These are phyloP conservation scores for Stagonosporopsis chrysanthemi DNA, from an alignment of 2,329 filamentous ascomycete species.

Conservation along the genomic window DNA sequence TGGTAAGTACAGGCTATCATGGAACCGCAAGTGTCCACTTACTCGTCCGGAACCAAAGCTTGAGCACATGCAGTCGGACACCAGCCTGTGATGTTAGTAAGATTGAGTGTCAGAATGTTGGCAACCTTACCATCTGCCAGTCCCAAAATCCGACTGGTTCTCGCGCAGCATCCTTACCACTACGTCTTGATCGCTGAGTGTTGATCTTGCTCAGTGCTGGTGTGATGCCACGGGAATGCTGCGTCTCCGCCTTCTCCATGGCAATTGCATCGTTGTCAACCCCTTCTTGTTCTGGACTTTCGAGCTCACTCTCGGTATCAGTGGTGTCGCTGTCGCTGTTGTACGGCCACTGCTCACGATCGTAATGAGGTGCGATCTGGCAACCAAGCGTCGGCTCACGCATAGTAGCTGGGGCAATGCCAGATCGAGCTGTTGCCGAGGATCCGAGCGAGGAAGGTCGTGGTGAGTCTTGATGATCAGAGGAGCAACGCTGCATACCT, in stretches of 20 bases:
- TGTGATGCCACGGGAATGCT: conserved; percentile 16
- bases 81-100: conserved; percentile 26
- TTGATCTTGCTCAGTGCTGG: conserved; percentile 19
- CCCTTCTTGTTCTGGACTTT: conserved; percentile 6
- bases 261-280: conserved; percentile 7
- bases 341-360: conserved; percentile 25
- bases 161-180: conserved; percentile 21
- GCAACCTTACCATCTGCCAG: conserved; percentile 33
- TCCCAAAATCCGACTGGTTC: conserved; percentile 40
- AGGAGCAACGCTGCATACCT: background rate
- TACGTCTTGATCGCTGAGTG: conserved; percentile 30
- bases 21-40: background rate
- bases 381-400: conserved; percentile 30
- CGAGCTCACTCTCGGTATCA: conserved; percentile 19
- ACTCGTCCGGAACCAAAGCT: conserved; percentile 40
- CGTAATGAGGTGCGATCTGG: conserved; percentile 39
- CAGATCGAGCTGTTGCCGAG: conserved; percentile 5
- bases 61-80: conserved; percentile 40
- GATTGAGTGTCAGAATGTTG: background rate
- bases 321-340: conserved; percentile 19
- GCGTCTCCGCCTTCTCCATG: conserved; percentile 36
- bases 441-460: background rate
- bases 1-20: background rate
- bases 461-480: background rate
- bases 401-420: conserved; percentile 18